phyloP scores from a whole-genome alignment of 2,329 filamentous ascomycete species.

The Cercospora sojina region DNA sequence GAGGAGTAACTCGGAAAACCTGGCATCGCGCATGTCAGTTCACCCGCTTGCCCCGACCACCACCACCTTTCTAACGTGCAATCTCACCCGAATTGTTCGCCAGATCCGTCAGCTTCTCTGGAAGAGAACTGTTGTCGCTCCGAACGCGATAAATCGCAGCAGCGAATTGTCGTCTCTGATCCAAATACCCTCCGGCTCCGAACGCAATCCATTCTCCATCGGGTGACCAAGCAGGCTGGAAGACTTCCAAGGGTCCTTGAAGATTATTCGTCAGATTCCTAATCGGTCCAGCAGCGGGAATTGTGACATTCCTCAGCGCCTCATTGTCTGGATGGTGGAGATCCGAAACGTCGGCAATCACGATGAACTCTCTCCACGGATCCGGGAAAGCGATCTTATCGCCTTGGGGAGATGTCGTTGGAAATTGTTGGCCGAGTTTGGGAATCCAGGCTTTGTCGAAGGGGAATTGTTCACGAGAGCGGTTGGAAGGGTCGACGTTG shows the following conservation, averaged over 20 bases:
- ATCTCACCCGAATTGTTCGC: not conserved
- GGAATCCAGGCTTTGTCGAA: not conserved
- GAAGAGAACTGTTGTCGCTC: not conserved
- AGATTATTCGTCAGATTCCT: not conserved
- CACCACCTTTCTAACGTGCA: too few relatives aligned
- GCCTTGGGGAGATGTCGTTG: not conserved
- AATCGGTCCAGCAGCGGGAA: not conserved
- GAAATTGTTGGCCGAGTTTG: not conserved
- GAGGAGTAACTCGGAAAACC: conserved; percentile 5
- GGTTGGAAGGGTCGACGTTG: not conserved
- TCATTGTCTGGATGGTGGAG: not conserved
- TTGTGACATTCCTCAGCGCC: not conserved
- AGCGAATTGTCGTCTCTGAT: not conserved
- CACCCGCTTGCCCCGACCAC: too few relatives aligned
- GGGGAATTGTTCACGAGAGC: not conserved
- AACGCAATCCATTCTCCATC: conserved; percentile 11
- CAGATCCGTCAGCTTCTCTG: not conserved
- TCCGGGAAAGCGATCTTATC: not conserved
- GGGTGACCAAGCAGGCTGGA: conserved; percentile 8
- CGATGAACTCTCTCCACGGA: not conserved
- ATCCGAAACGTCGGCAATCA: not conserved
- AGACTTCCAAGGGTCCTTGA: not conserved
- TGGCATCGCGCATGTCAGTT: not conserved
- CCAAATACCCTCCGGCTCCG: conserved; percentile 11
- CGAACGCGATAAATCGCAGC: not conserved